Base-by-base conservation (phyloP, 2,329 filamentous ascomycete genomes). In the Nothomitra cinnamomea region DNA sequence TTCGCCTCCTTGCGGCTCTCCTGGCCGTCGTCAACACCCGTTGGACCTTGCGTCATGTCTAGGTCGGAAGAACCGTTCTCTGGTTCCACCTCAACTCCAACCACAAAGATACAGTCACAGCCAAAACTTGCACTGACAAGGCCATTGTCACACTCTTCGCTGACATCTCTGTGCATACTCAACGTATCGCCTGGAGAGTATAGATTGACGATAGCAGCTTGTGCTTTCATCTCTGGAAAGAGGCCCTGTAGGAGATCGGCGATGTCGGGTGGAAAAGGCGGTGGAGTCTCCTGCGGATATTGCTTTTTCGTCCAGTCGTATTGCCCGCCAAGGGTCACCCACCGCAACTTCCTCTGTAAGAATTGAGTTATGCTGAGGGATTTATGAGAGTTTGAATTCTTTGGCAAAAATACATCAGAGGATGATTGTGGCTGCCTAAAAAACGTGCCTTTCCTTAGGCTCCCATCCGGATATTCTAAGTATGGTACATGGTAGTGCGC, bases 141-240 rank as follows among this genome's bases (percentile, higher is more conserved):
- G 0, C 87, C 87, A 53, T 75, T 79, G 60, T 87, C 77, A 50
- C 82, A 84, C 59, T 85, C 75, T 68, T 96, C 92, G 58, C 87
- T 94, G 42, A 96, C 88, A 63, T 98, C 92, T 10, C 92, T 81
- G 69, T 96, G 92, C 66, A 95, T 78, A 70, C 87, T 90, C 65
- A 96, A 80, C 0, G 85, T 94, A 63, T 96, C 90, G 19, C 87
- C 86, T 0, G 92, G 86, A 0, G 81, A 85, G 68, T 96, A 96
- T 51, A 96, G 75, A 65, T 96, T 96, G 60, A 95, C 79, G 58
- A 96, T 96, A 38, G 92, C 90, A 1, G 92, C 89, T 68, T 96
- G 82, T 0, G 90, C 80, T 52, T 76, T 72, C 13, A 89, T 92
- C 10, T 79, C 73, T 0, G 87, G 85, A 59, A 95, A 96, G 0